phyloP scores from a whole-genome alignment of 2,329 filamentous ascomycete genomes.

The Fonsecaea pedrosoi region DNA sequence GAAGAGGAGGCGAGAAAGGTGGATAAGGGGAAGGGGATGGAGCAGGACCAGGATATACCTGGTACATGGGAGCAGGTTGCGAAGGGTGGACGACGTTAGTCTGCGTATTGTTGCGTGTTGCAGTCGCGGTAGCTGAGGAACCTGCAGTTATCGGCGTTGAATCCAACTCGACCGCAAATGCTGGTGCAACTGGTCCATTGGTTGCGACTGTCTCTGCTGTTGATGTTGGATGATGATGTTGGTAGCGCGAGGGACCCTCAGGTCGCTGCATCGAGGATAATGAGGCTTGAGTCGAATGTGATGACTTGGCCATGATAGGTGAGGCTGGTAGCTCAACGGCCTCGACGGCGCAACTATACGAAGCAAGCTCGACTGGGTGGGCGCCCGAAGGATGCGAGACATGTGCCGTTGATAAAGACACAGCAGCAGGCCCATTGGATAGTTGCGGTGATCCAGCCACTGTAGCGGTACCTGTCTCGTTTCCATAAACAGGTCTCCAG shows the following conservation, averaged over 20 bases:
- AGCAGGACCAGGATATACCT: neutral
- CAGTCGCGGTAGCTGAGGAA: neutral
- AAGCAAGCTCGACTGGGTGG: neutral
- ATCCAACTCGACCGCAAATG: neutral
- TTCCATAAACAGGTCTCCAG: neutral
- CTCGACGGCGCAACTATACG: neutral
- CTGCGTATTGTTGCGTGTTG: neutral
- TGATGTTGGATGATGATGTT: neutral
- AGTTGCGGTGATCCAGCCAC: constrained; percentile 2
- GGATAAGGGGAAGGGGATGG: neutral
- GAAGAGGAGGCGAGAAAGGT: neutral
- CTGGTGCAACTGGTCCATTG: neutral
- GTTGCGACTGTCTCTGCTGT: neutral
- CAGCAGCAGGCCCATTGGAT: neutral
- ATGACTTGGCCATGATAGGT: neutral
- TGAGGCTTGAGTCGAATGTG: neutral
- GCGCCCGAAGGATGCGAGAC: neutral
- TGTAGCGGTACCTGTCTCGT: neutral
- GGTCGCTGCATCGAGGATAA: neutral
- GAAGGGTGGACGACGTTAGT: neutral
- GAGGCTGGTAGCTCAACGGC: constrained; percentile 16
- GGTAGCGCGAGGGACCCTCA: neutral
- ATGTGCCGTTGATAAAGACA: neutral
- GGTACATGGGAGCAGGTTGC: neutral
- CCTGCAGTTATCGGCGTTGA: neutral